These are phyloP conservation scores for Mucor mucedo DNA, from an alignment of 371 early-diverging fungal species.

Conservation along the genomic window DNA sequence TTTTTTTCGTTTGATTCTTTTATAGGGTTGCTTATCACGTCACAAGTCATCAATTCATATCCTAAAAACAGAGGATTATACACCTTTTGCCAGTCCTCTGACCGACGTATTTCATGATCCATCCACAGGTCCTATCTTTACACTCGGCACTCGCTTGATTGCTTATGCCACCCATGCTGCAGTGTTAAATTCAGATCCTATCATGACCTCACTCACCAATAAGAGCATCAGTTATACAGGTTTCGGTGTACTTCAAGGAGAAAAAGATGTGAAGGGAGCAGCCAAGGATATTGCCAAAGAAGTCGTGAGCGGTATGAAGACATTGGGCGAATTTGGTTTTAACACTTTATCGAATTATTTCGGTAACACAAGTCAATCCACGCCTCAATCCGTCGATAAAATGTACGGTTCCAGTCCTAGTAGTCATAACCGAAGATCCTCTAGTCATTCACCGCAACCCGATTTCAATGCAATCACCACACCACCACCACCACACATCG, in stretches of 20 bases:
- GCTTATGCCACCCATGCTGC: slow-evolving; percentile 66
- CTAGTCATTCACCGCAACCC: slow-evolving; percentile 3
- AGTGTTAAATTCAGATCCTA: slow-evolving; percentile 43
- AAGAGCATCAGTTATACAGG: slow-evolving; percentile 38
- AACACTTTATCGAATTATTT: slow-evolving; percentile 57
- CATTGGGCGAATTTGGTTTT: slow-evolving; percentile 61
- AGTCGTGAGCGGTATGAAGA: slow-evolving; percentile 73
- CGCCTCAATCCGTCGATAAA: not conserved
- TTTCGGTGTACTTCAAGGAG: slow-evolving; percentile 40
- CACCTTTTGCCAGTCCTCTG: slow-evolving; percentile 42
- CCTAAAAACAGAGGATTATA: slow-evolving; percentile 38
- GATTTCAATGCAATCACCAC: not conserved
- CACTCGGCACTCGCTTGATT: slow-evolving; percentile 64
- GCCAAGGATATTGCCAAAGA: slow-evolving; percentile 74
- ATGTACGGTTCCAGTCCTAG: slow-evolving; percentile 2
- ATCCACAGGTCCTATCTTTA: slow-evolving; percentile 52
- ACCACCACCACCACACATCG: not conserved
- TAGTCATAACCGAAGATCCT: slow-evolving; percentile 1
- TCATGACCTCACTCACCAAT: slow-evolving; percentile 34
- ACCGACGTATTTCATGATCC: slow-evolving; percentile 55
- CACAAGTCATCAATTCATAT: slow-evolving; percentile 47
- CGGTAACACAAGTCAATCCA: slow-evolving; percentile 18
- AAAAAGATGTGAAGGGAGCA: slow-evolving; percentile 59
- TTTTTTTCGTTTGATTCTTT: not conserved
- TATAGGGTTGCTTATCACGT: slow-evolving; percentile 37